Base-by-base conservation (phyloP, 2,329 filamentous ascomycete species). In the Claviceps sp. region DNA sequence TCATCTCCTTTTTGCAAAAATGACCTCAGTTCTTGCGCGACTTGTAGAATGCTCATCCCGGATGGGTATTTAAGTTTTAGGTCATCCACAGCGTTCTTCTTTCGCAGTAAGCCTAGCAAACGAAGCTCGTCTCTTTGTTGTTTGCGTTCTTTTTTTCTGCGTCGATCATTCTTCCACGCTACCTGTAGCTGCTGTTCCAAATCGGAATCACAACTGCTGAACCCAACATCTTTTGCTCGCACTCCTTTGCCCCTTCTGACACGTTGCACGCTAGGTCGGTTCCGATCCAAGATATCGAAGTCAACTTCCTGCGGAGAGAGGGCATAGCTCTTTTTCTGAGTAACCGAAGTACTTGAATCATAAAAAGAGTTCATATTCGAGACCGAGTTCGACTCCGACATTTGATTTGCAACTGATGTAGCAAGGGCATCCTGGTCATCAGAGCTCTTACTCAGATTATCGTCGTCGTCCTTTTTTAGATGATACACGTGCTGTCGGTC, bases 271-370 rank as follows among this genome's bases (percentile, higher is more conserved):
- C 81, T 88, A 1, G 83, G 81, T 26, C 82, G 76, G 16, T 86
- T 78, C 68, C 86, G 88, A 60, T 95, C 87, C 83, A 93, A 91
- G 45, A 94, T 72, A 61, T 95, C 88, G 56, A 95, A 83, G 8
- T 81, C 85, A 54, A 84, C 80, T 54, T 80, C 78, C 2, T 67
- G 68, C 13, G 42, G 20, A 23, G 16, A 23, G 7, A 26, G n/a
- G 5, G 26, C 29, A n/a, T 26, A 17, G 20, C 26, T 43, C 20
- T 16, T n/a, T 45, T 11, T 7, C 14, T 36, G 47, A 50, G 13
- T 22, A 26, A 34, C 44, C 17, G 20, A 38, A 17, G 1, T 17
- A 13, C 36, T 36, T 44, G 40, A 13, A 13, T 50, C 20, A 37
- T 11, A 8, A 14, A 22, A 16, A 7, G 45, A 37, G 37, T 38